phyloP scores from a whole-genome alignment of 495 filamentous ascomycete species.

The Penicillium cataractarum region DNA sequence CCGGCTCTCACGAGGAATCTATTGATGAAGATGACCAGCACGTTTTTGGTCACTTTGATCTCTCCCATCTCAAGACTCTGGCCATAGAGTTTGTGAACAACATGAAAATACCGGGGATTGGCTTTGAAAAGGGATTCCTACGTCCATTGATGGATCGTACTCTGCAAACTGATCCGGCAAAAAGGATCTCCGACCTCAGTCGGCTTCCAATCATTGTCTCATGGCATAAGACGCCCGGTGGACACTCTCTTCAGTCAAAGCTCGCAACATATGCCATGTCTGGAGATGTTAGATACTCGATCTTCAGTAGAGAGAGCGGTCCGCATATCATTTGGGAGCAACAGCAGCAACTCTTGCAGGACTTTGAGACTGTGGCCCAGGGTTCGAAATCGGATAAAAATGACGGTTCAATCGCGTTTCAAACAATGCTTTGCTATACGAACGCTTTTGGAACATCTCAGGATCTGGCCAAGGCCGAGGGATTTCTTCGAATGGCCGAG shows the following conservation, averaged over 20 bases:
- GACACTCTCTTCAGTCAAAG: slow-evolving; percentile 27
- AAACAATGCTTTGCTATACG: slow-evolving; percentile 30
- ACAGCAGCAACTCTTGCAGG: slow-evolving; percentile 29
- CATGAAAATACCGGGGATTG: slow-evolving; percentile 23
- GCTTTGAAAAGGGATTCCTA: slow-evolving; percentile 28
- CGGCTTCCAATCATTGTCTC: slow-evolving; percentile 30
- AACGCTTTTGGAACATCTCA: slow-evolving; percentile 29
- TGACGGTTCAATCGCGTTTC: slow-evolving; percentile 25
- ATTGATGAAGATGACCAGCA: slow-evolving; percentile 3
- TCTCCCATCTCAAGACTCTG: slow-evolving; percentile 18
- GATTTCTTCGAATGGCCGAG: slow-evolving; percentile 25
- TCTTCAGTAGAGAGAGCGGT: slow-evolving; percentile 22
- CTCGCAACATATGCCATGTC: slow-evolving; percentile 29
- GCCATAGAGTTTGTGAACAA: slow-evolving; percentile 20
- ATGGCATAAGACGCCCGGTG: slow-evolving; percentile 27
- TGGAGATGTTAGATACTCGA: slow-evolving; percentile 27
- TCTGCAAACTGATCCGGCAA: slow-evolving; percentile 26
- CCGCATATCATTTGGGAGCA: slow-evolving; percentile 36
- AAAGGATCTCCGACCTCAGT: slow-evolving; percentile 27
- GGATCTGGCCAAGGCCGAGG: slow-evolving; percentile 20
- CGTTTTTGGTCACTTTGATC: slow-evolving; percentile 12
- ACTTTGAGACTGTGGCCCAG: slow-evolving; percentile 21
- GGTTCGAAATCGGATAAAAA: slow-evolving; percentile 15
- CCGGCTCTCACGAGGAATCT: neutral
- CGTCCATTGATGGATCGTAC: slow-evolving; percentile 25